Percentiles rank a stretch among this genome's conserved stretches.
Conservation (phyloP, 1,284 basidiomycete genomes). For the Ganoderma sp. region DNA sequence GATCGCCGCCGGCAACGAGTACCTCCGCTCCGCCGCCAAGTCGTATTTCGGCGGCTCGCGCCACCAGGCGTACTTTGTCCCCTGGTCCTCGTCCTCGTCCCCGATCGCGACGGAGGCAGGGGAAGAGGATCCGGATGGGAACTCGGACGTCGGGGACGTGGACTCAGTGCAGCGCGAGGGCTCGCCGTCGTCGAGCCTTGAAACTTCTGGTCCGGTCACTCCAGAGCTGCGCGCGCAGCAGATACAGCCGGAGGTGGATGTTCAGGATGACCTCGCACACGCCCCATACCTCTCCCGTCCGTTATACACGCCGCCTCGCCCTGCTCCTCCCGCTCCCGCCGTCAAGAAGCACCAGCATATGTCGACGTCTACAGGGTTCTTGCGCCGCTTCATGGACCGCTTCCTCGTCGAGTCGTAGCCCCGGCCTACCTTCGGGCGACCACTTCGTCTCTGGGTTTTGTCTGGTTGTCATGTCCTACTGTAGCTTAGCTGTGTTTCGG, state of each 20-base stretch:
- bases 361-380: constrained; percentile 22
- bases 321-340: neutral
- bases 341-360: constrained; percentile 15
- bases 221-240: constrained; percentile 25
- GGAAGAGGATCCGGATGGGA: neutral
- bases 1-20: constrained; percentile 25
- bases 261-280: constrained; percentile 8
- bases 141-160: neutral
- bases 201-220: constrained; percentile 20
- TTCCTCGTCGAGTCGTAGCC: constrained; percentile 28
- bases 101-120: neutral
- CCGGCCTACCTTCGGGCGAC: neutral
- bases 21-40: constrained; percentile 31
- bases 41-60: constrained; percentile 28
- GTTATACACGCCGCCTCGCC: neutral
- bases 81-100: neutral
- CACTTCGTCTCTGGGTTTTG: neutral
- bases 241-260: constrained; percentile 16
- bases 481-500: neutral
- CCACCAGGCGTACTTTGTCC: constrained; percentile 17
- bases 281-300: neutral
- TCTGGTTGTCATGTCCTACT: neutral
- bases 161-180: neutral
- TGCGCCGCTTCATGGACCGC: constrained; percentile 34
- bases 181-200: constrained; percentile 20